A percentile compares a stretch with the other conserved stretches of the same genome.
These are phyloP conservation scores for Cercophora samala DNA, from an alignment of 495 filamentous ascomycete species.

Conservation along the genomic window DNA sequence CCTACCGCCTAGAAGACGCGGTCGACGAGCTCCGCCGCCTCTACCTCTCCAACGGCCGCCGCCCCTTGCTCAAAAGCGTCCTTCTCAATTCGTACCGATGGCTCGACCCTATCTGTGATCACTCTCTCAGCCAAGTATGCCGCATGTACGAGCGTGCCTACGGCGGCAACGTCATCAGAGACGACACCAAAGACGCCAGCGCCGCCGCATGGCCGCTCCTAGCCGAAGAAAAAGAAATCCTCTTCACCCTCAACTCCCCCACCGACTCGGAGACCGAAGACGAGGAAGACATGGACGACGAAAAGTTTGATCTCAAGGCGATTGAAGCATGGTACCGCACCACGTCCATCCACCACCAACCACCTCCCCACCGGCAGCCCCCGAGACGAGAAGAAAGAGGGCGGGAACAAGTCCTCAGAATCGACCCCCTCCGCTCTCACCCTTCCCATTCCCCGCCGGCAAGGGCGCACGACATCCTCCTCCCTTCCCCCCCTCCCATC, in stretches of 20 bases:
- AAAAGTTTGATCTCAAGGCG: constrained; percentile 27
- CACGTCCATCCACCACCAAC: constrained; percentile 19
- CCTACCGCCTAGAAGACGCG: constrained; percentile 52
- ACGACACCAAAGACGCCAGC: not conserved
- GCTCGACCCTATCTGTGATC: constrained; percentile 50
- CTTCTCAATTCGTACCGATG: constrained; percentile 62
- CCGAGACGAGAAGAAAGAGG: not conserved
- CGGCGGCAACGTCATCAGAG: constrained; percentile 28
- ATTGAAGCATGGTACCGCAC: constrained; percentile 37
- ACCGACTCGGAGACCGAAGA: constrained; percentile 1
- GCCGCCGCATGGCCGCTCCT: not conserved
- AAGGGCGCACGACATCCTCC: not conserved
- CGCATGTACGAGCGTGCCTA: constrained; percentile 56
- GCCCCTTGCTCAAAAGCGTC: constrained; percentile 55
- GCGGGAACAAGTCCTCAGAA: not conserved
- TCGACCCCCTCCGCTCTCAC: constrained; percentile 17
- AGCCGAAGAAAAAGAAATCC: constrained; percentile 22
- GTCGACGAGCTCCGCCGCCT: constrained; percentile 60
- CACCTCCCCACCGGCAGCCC: not conserved
- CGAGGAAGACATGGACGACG: constrained; percentile 18
- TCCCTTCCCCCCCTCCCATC: constrained; percentile 1
- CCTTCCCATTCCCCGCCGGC: not conserved
- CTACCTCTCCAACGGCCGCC: constrained; percentile 57
- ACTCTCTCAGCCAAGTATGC: constrained; percentile 55
- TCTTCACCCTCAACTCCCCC: constrained; percentile 3